A percentile compares a stretch with the other conserved stretches of the same genome.
These are phyloP conservation scores for Pseudogymnoascus verrucosus DNA, from an alignment of 2,329 filamentous ascomycete genomes.

Conservation along the genomic window DNA sequence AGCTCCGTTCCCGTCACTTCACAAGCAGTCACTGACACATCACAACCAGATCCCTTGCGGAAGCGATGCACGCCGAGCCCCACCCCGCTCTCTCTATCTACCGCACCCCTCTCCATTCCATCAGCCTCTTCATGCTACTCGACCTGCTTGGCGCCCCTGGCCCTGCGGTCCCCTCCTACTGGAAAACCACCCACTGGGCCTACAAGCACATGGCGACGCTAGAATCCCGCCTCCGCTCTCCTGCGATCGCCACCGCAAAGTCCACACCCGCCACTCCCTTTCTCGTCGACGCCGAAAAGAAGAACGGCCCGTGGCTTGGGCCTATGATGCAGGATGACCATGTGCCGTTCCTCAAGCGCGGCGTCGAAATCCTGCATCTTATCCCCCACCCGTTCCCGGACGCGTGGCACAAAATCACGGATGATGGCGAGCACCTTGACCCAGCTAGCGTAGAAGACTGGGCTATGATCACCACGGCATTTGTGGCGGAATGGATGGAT, in stretches of 20 bases:
- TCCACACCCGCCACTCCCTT: constrained; percentile 45
- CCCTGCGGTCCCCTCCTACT: constrained; percentile 76
- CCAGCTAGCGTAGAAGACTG: constrained; percentile 75
- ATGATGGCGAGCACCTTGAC: constrained; percentile 81
- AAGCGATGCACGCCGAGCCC: constrained; percentile 65
- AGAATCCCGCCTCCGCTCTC: constrained; percentile 63
- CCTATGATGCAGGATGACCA: constrained; percentile 76
- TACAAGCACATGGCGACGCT: constrained; percentile 68
- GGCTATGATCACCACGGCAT: constrained; percentile 75
- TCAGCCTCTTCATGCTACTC: constrained; percentile 83
- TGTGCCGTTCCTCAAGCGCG: constrained; percentile 77
- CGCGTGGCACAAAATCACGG: constrained; percentile 80
- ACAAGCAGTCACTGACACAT: constrained; percentile 8
- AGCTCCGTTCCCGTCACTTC: background rate
- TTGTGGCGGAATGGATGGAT: constrained; percentile 89
- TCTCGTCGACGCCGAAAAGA: constrained; percentile 55
- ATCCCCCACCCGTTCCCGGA: constrained; percentile 76
- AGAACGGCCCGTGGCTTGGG: constrained; percentile 40
- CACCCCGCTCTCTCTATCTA: constrained; percentile 69
- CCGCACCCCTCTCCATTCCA: constrained; percentile 65
- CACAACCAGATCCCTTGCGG: constrained; percentile 57
- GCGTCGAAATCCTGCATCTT: constrained; percentile 81
- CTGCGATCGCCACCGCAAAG: constrained; percentile 57
- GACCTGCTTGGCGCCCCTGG: constrained; percentile 70
- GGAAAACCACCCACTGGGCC: constrained; percentile 86